phyloP scores from a whole-genome alignment of 2,329 filamentous ascomycete genomes.

The Paraphoma sp. region DNA sequence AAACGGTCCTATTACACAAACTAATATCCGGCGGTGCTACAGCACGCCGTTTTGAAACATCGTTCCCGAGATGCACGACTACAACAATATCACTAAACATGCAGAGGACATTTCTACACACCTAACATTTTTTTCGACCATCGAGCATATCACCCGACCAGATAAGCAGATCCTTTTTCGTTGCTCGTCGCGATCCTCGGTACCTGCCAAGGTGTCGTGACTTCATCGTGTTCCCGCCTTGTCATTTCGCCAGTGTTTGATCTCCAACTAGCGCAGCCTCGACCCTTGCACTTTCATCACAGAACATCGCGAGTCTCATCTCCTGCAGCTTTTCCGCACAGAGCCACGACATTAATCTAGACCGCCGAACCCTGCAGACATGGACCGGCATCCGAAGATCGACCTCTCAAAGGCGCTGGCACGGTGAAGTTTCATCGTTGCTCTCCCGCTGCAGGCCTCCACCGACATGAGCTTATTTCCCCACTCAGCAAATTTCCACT shows the following conservation, averaged over 20 bases:
- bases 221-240: constrained; percentile 16
- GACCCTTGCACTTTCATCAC: constrained; percentile 18
- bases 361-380: constrained; percentile 7
- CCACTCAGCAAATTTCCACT: constrained; percentile 29
- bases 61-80: no score
- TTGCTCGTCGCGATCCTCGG: neutral
- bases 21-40: constrained; percentile 2
- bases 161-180: no score
- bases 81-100: no score
- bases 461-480: constrained; percentile 24
- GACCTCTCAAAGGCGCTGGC: neutral
- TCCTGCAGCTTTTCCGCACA: neutral
- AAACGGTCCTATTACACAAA: neutral
- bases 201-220: neutral
- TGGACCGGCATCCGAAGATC: constrained; percentile 7
- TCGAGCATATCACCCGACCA: no score
- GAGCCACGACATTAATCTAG: constrained; percentile 22
- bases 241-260: constrained; percentile 44
- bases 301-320: constrained; percentile 13
- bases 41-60: neutral
- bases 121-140: no score
- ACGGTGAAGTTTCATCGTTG: neutral
- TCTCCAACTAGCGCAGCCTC: constrained; percentile 31
- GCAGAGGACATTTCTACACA: no score
- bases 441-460: constrained; percentile 13